Base-by-base conservation (phyloP, 768 basidiomycete species). In the Antrodiella citrinella region DNA sequence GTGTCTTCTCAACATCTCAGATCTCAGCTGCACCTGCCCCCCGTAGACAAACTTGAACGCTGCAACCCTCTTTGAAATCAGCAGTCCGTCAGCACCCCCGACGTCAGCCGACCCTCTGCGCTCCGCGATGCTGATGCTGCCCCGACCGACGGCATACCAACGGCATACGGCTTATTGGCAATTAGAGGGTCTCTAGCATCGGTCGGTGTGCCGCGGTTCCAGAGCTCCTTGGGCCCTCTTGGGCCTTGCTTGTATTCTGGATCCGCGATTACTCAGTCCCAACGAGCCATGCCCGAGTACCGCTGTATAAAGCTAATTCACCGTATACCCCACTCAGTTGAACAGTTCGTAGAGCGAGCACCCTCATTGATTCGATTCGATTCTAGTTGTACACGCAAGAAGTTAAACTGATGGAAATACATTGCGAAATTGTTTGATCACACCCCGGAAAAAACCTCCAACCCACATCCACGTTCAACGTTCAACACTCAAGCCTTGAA, bases 401-500 rank as follows among this genome's bases (percentile, higher is more conserved):
- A 35, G 30, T 35, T 35, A 35, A 7, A 35, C 7, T 35, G 7
- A 7, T 7, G 7, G 30, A 35, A 7, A 35, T 35, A 35, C 30
- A 35, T 15, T 7, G 30, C 30, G 30, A 7, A n/a, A n/a, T 35
- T 35, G 30, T 7, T 35, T 7, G 30, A 35, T 7, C 7, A 35
- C 15, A 35, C 30, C 7, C 7, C 30, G 15, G 15, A 7, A 35
- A 7, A 35, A 35, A 7, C 7, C 15, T 35, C 15, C 30, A 35
- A 35, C 15, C 30, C 7, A 7, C 30, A 35, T 7, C 30, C 30
- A 7, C 30, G 30, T 35, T n/a, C n/a, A n/a, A n/a, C n/a, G n/a
- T n/a, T n/a, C 30, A 7, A 35, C 30, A 15, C 30, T 7, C 7
- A 7, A 35, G 30, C 30, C 30, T 35, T 57, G 22, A 53, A 49